These are phyloP conservation scores for Eucalyptus microcorys DNA, from an alignment of 345 rosid species.

Conservation along the genomic window DNA sequence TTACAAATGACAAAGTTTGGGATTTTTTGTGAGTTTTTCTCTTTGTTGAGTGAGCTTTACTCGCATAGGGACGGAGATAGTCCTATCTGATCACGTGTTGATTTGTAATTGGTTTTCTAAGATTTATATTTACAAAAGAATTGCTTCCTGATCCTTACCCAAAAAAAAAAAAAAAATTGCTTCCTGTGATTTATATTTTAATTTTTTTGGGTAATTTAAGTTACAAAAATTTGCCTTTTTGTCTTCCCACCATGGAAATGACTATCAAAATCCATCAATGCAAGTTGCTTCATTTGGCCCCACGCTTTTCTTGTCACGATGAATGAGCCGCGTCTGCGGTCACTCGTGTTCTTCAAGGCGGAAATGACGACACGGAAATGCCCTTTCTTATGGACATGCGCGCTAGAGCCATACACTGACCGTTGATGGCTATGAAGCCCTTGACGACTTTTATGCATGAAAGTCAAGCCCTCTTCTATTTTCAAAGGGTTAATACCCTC, in stretches of 20 bases:
- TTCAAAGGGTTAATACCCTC: too few relatives aligned
- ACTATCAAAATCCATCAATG: neutral
- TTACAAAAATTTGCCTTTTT: neutral
- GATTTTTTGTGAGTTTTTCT: too few relatives aligned
- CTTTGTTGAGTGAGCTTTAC: neutral
- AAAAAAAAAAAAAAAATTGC: neutral
- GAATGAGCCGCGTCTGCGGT: neutral
- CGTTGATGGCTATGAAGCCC: too few relatives aligned
- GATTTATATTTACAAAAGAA: neutral
- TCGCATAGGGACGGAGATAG: neutral
- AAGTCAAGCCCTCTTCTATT: too few relatives aligned
- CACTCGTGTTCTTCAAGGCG: neutral
- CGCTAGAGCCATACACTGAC: too few relatives aligned
- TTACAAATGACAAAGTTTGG: too few relatives aligned
- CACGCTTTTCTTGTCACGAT: neutral
- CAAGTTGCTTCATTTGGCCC: neutral
- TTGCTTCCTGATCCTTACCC: neutral
- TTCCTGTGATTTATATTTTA: neutral
- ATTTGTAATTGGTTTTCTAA: neutral
- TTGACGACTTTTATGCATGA: too few relatives aligned
- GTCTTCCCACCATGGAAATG: neutral
- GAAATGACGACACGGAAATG: too few relatives aligned
- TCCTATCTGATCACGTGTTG: neutral
- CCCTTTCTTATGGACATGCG: too few relatives aligned
- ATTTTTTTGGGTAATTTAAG: neutral